These are phyloP conservation scores for Phytophthora macrochlamydospora DNA, from an alignment of 352 stramenopile genomes.

Conservation along the genomic window DNA sequence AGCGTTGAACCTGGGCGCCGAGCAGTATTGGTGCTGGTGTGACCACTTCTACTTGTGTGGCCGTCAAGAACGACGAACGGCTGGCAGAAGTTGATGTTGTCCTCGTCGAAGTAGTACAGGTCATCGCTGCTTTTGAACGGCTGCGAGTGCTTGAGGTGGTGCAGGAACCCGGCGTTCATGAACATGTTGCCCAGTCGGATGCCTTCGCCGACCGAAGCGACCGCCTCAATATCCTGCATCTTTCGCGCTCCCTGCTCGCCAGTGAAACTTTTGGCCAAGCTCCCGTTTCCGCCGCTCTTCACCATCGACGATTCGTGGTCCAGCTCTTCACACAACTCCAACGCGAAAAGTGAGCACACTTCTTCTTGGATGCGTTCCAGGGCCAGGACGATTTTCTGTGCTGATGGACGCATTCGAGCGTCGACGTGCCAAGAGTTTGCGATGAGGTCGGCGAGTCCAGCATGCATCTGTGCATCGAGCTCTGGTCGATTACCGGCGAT, in stretches of 20 bases:
- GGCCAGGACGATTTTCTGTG: conserved; percentile 44
- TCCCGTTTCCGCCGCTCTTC: conserved; percentile 19
- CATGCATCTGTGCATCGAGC: conserved; percentile 38
- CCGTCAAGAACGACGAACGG: conserved; percentile 42
- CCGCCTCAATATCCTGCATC: conserved; percentile 52
- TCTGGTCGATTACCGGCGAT: conserved; percentile 43
- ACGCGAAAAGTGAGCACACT: conserved; percentile 38
- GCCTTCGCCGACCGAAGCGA: conserved; percentile 41
- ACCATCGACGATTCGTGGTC: conserved; percentile 28
- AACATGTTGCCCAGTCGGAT: conserved; percentile 60
- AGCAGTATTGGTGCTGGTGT: conserved; percentile 6
- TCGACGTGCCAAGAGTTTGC: conserved; percentile 47
- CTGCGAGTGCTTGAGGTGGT: conserved; percentile 57
- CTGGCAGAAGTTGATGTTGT: conserved; percentile 39
- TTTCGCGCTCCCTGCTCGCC: conserved; percentile 29
- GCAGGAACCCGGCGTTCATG: conserved; percentile 60
- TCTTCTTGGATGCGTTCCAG: conserved; percentile 61
- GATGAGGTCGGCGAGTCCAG: conserved; percentile 42
- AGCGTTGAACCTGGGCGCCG: conserved; percentile 28
- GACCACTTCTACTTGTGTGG: conserved; percentile 17
- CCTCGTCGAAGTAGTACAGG: conserved; percentile 60
- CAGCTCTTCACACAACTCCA: conserved; percentile 42
- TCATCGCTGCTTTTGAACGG: conserved; percentile 41
- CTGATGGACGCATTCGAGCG: conserved; percentile 38
- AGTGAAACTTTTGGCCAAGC: conserved; percentile 32